Conservation (phyloP, 2,329 filamentous ascomycete species). For the Rugonectria rugulosa region DNA sequence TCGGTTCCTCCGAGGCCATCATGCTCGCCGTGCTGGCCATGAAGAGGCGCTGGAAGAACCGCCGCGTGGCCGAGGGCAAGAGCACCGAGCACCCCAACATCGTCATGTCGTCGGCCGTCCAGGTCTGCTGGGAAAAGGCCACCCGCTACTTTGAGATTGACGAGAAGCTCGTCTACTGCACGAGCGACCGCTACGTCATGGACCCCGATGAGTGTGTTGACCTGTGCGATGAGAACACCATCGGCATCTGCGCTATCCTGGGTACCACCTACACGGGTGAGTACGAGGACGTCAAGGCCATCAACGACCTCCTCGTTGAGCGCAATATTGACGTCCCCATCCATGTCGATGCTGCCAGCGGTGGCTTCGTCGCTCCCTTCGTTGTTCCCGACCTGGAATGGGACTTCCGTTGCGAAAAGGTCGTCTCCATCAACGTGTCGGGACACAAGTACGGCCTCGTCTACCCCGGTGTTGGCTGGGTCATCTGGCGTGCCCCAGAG, state of each 20-base stretch:
- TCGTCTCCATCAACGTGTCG: constrained; percentile 92
- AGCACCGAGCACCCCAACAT: constrained; percentile 84
- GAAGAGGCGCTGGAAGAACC: constrained; percentile 95
- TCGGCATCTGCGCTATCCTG: constrained; percentile 91
- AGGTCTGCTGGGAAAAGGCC: constrained; percentile 97
- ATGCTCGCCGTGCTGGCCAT: constrained; percentile 86
- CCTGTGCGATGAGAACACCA: constrained; percentile 74
- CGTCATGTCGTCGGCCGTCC: constrained; percentile 94
- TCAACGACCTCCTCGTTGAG: constrained; percentile 86
- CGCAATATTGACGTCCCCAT: constrained; percentile 82
- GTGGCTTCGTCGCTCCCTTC: constrained; percentile 93
- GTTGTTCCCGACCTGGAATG: constrained; percentile 83
- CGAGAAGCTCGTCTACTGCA: constrained; percentile 79
- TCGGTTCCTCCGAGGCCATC: constrained; percentile 90
- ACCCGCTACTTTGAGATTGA: constrained; percentile 92
- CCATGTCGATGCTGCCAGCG: constrained; percentile 91
- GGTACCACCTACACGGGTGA: constrained; percentile 96
- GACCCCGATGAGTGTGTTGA: constrained; percentile 68
- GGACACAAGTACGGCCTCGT: constrained; percentile 84
- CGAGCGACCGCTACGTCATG: constrained; percentile 67
- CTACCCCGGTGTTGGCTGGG: constrained; percentile 94
- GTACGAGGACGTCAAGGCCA: constrained; percentile 91
- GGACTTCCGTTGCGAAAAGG: constrained; percentile 90
- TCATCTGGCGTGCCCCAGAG: constrained; percentile 84
- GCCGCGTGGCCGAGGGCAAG: constrained; percentile 83